phyloP scores from a whole-genome alignment of 2,329 filamentous ascomycete species.

The Colletotrichum eleusines region DNA sequence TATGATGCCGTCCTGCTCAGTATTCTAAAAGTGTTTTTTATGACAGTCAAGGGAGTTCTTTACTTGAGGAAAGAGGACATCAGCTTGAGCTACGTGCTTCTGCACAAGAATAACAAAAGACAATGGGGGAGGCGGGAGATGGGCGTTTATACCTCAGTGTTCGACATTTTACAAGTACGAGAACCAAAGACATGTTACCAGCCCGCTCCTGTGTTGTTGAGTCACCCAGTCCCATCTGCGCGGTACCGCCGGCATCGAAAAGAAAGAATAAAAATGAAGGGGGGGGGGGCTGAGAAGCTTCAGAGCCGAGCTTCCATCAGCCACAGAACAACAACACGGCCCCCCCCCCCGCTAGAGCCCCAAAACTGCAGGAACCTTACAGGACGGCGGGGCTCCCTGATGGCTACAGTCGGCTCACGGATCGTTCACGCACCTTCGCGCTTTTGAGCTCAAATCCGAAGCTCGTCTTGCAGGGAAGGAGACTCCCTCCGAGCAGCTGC shows the following conservation, averaged over 20 bases:
- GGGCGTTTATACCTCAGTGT: not conserved
- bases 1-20: not conserved
- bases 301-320: not conserved
- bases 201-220: constrained; percentile 5
- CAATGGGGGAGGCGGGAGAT: not conserved
- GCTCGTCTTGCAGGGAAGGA: constrained; percentile 53
- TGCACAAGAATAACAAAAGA: not conserved
- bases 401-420: constrained; percentile 39
- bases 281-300: not conserved
- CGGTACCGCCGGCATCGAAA: not conserved
- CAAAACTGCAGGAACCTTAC: constrained; percentile 26
- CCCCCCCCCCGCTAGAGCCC: not conserved
- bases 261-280: too few species aligned
- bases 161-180: not conserved
- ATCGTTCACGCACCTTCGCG: constrained; percentile 55
- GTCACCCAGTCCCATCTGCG: constrained; percentile 1
- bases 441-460: constrained; percentile 77
- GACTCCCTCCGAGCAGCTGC: not conserved
- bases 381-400: constrained; percentile 21
- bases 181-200: not conserved
- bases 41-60: not conserved
- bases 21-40: not conserved
- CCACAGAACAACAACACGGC: too few species aligned
- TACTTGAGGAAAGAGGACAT: not conserved
- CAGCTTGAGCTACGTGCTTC: too few species aligned